Base-by-base conservation (phyloP, 2,329 filamentous ascomycete species). In the Cladorrhinum sp. region DNA sequence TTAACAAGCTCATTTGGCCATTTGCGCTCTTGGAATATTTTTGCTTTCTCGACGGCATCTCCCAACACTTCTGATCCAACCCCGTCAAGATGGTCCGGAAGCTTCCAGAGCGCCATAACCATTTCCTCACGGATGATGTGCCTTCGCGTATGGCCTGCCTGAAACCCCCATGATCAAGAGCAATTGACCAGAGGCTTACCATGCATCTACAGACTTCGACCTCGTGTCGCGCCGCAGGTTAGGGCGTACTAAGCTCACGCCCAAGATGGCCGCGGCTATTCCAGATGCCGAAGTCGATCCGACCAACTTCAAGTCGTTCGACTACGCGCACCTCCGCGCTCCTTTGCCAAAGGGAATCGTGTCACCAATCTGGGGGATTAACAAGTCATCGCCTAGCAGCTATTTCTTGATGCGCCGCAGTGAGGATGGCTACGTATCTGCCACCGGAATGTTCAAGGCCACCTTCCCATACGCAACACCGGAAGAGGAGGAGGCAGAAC, bases 361-460 rank as follows among this genome's bases (percentile, higher is more conserved):
- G 26, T 96, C 93, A 5, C 95, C 95, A 72, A 96, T 99, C 70
- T 98, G 98, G 54, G 54, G 54, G 14, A 26, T 49, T 7, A 57
- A 57, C 80, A 89, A 91, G 71, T 88, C 87, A 62, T 87, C 87
- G 73, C 94, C 95, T 4, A 92, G 92, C 73, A 95, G 91, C 68
- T 99, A 99, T 77, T 99, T 98, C 75, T 79, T 99, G 69, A 99
- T 99, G 91, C 88, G 91, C 76, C 88, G 91, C 69, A 94, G 91
- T 76, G 86, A 86, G 72, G 91, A 96, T 73, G 91, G 91, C 64
- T 95, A 85, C 74, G 86, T 96, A 61, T 93, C 90, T 66, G 90
- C 91, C 10, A 95, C 91, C 4, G 91, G 91, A 75, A 94, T 96
- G 91, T 96, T 94, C 82, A 95, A 95, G 78, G 91, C 90, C 33